Conservation (phyloP, 2,329 filamentous ascomycete species). For the Zasmidium cellare region DNA sequence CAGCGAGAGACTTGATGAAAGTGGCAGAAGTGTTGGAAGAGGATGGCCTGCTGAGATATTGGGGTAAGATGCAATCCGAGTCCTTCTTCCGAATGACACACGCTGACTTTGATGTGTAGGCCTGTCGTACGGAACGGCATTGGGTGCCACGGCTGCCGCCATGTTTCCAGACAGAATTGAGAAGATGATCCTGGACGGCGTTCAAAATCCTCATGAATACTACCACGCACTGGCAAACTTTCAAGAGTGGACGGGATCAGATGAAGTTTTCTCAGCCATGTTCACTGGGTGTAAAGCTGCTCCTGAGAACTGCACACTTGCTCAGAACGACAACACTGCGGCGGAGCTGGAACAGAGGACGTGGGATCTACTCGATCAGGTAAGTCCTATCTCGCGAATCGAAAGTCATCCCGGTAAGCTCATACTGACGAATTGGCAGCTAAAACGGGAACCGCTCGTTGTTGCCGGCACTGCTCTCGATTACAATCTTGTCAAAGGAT, state of each 20-base stretch:
- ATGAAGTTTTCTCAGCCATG: background rate
- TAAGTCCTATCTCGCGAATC: background rate
- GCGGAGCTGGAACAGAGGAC: slow-evolving; percentile 1
- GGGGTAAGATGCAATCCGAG: background rate
- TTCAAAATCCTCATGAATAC: background rate
- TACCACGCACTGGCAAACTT: background rate
- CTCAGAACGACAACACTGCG: background rate
- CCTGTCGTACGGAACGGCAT: background rate
- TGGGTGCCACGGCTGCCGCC: background rate
- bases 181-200: background rate
- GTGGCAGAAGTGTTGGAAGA: slow-evolving; percentile 48
- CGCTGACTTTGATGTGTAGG: background rate
- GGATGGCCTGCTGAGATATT: slow-evolving; percentile 42
- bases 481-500: background rate
- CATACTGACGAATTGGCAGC: background rate
- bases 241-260: slow-evolving; percentile 5
- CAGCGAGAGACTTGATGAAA: slow-evolving; percentile 46
- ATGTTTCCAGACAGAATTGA: slow-evolving; percentile 1
- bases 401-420: background rate
- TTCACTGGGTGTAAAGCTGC: background rate
- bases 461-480: background rate
- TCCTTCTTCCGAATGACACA: background rate
- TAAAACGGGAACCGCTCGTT: background rate
- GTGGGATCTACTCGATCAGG: background rate
- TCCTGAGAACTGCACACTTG: background rate